Evolutionary conservation across 2,329 filamentous ascomycete species (phyloP).

Genomic region (Aspergillus oerlinghausenensis): DNA sequence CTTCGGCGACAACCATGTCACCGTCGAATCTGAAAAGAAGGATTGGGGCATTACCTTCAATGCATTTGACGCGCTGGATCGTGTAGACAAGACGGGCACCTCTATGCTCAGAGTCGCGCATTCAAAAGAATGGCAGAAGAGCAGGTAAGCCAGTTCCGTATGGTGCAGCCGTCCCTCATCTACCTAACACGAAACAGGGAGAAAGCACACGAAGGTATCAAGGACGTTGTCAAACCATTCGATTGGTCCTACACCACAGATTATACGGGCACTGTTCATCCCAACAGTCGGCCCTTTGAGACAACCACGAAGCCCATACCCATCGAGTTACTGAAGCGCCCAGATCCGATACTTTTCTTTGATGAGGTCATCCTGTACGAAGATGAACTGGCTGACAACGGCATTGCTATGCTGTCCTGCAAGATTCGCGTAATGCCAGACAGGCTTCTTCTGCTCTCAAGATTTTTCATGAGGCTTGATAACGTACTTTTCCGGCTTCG

Average conservation of each 20-base stretch:
- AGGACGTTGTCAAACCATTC: slow-evolving; percentile 90
- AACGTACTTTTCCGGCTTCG: slow-evolving; percentile 81
- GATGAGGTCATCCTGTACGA: slow-evolving; percentile 96
- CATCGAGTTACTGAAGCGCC: slow-evolving; percentile 76
- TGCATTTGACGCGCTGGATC: slow-evolving; percentile 80
- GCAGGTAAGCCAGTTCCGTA: slow-evolving; percentile 45
- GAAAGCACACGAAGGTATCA: slow-evolving; percentile 78
- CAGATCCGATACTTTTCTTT: slow-evolving; percentile 93
- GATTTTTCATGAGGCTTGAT: slow-evolving; percentile 91
- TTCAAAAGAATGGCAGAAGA: slow-evolving; percentile 79
- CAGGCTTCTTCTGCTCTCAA: slow-evolving; percentile 74
- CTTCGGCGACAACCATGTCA: slow-evolving; percentile 88
- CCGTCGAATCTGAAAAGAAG: slow-evolving; percentile 67
- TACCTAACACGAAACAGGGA: slow-evolving; percentile 54
- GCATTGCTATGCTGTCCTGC: slow-evolving; percentile 81
- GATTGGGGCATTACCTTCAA: slow-evolving; percentile 78
- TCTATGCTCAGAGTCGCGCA: slow-evolving; percentile 92
- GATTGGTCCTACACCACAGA: slow-evolving; percentile 97
- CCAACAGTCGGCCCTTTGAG: slow-evolving; percentile 36
- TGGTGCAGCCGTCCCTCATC: not conserved
- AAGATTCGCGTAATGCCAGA: slow-evolving; percentile 92
- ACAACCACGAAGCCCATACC: slow-evolving; percentile 61
- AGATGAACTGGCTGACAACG: slow-evolving; percentile 96
- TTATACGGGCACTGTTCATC: slow-evolving; percentile 67
- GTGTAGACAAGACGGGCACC: slow-evolving; percentile 87